These are phyloP conservation scores for Cardamine resedifolia DNA, from an alignment of 345 rosid species.

Conservation along the genomic window DNA sequence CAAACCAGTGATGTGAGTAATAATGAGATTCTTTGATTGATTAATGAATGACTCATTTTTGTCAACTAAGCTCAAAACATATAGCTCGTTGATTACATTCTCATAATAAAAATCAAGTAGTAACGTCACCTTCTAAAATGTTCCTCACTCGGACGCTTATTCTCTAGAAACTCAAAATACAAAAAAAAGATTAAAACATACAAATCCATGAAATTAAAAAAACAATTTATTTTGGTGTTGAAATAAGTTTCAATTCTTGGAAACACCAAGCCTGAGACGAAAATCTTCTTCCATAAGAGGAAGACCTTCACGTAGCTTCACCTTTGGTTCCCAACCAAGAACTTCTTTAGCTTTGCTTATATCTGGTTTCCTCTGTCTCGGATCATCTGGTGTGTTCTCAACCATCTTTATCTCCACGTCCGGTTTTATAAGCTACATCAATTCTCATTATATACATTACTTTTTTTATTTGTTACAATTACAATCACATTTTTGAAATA, in stretches of 20 bases:
- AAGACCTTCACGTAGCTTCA: constrained; percentile 84
- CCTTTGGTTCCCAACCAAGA: constrained; percentile 90
- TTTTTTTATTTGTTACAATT: background rate
- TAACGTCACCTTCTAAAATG: background rate
- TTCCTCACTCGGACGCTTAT: constrained; percentile 21
- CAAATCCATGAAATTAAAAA: background rate
- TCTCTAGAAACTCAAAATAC: constrained; percentile 16
- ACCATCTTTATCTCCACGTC: constrained; percentile 64
- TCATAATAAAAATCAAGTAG: background rate
- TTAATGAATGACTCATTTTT: background rate
- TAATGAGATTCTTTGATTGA: no score
- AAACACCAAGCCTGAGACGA: constrained; percentile 66
- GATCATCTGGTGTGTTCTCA: constrained; percentile 96
- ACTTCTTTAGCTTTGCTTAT: constrained; percentile 78
- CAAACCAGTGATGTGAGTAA: no score
- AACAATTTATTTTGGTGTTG: background rate
- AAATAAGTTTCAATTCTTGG: constrained; percentile 42
- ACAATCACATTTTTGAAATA: background rate
- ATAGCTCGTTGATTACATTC: background rate
- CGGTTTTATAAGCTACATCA: constrained; percentile 71
- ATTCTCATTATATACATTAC: background rate
- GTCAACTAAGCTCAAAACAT: background rate
- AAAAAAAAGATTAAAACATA: background rate
- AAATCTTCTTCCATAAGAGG: constrained; percentile 97
- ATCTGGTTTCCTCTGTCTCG: constrained; percentile 89